These are phyloP conservation scores for Penicillium nucicola DNA, from an alignment of 495 filamentous ascomycete genomes.

Conservation along the genomic window DNA sequence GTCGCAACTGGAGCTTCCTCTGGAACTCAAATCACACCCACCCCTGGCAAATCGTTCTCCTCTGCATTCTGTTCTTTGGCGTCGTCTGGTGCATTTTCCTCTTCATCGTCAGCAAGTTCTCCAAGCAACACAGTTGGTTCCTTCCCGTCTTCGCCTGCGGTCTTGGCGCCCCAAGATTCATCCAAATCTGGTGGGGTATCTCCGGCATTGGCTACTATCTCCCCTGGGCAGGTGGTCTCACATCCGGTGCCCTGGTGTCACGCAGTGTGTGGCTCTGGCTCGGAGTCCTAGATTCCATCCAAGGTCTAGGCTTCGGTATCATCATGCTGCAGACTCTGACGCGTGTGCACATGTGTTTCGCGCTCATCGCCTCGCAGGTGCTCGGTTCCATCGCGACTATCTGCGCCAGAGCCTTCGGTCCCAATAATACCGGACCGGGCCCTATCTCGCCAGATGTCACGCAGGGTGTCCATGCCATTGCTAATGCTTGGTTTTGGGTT, in stretches of 20 bases:
- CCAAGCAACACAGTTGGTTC: constrained; percentile 47
- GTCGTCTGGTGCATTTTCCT: constrained; percentile 41
- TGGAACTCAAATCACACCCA: constrained; percentile 42
- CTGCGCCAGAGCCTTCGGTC: constrained; percentile 42
- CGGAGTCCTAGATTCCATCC: constrained; percentile 46
- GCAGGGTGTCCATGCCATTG: constrained; percentile 39
- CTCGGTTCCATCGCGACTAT: constrained; percentile 51
- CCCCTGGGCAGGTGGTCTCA: constrained; percentile 42
- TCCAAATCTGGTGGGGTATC: constrained; percentile 50
- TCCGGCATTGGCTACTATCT: constrained; percentile 46
- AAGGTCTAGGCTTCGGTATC: constrained; percentile 50
- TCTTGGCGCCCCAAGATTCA: constrained; percentile 47
- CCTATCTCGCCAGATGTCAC: constrained; percentile 44
- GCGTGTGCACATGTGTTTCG: constrained; percentile 46
- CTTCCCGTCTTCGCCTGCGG: constrained; percentile 50
- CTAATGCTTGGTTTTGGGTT: constrained; percentile 64
- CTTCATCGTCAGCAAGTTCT: constrained; percentile 39
- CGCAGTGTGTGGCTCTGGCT: constrained; percentile 51
- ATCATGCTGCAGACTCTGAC: constrained; percentile 48
- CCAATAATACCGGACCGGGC: constrained; percentile 43
- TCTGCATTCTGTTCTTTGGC: constrained; percentile 45
- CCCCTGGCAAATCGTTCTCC: constrained; percentile 41
- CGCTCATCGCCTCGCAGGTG: constrained; percentile 48
- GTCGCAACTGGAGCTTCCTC: constrained; percentile 49
- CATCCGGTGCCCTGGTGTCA: constrained; percentile 40